Base-by-base conservation (phyloP, 257 asterid genomes). In the Gardenia jasminoides region DNA sequence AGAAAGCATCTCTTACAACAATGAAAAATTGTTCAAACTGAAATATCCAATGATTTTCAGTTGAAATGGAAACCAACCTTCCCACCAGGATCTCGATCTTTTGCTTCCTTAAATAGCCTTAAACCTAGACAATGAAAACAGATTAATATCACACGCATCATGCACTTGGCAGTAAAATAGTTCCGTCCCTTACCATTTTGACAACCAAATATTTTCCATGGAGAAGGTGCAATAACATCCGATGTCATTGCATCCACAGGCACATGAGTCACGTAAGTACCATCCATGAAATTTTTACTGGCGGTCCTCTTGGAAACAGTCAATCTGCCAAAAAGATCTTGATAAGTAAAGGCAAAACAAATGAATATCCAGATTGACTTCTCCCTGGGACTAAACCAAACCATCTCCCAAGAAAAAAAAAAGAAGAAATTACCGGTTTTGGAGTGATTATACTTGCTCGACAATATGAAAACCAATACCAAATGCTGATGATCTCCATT, bases 81-180 rank as follows among this genome's bases (percentile, higher is more conserved):
- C 59, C 88, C 89, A 33, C 87, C 86, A 41, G 90, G 84, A 82
- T 92, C 91, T 80, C 76, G 87, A 76, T 91, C 91, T 74, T 92
- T 95, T 70, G 92, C 94, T 87, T 95, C 98, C 88, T 88, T 92
- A 86, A 95, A 95, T 79, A 95, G 91, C 78, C 98, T 93, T 75
- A 95, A 84, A 54, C 99, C 99, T 95, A 79, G 67, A n/a, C 79
- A 50, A 79, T 52, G 26, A 67, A 62, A 87, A 73, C 76, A 79
- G 26, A 61, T 43, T 61, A 72, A 76, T 36, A 46, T 6, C 68
- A 70, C 61, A 67, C 24, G 36, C 46, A 3, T 3, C 31, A 70
- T 48, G 70, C 72, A 30, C 28, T 26, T 50, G 13, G 64, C 30
- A 56, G 9, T 9, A 30, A 61, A 43, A 78, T 39, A 67, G 62